Conservation (phyloP, 83 land plant species). For the Diphasiastrum complanatum region DNA sequence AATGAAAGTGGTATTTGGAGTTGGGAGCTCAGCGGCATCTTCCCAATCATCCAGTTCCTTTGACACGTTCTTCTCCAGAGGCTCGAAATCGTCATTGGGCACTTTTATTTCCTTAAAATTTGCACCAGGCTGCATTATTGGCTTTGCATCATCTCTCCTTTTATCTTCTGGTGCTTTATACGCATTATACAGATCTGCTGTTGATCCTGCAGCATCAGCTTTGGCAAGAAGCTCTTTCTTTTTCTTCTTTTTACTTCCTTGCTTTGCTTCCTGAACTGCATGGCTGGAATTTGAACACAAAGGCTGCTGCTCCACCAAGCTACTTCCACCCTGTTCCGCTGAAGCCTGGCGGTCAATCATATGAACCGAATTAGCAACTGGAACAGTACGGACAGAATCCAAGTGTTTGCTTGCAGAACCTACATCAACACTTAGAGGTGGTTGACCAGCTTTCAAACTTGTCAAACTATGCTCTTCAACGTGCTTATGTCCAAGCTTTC, state of each 20-base stretch:
- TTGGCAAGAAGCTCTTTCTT: slow-evolving; percentile 56
- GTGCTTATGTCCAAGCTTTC: no score
- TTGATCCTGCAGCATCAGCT: slow-evolving; percentile 83
- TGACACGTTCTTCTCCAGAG: slow-evolving; percentile 29
- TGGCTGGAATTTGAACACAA: no score
- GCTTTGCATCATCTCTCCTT: slow-evolving; percentile 33
- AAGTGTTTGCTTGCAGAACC: no score
- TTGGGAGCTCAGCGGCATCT: slow-evolving; percentile 72
- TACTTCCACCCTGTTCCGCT: no score
- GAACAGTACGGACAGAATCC: no score
- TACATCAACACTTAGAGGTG: no score
- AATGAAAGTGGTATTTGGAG: slow-evolving; percentile 46
- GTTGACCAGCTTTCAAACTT: no score
- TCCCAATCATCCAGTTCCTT: slow-evolving; percentile 88
- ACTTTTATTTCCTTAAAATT: slow-evolving; percentile 14
- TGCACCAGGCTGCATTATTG: slow-evolving; percentile 14
- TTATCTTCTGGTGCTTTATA: slow-evolving; percentile 86
- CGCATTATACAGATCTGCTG: slow-evolving; percentile 79
- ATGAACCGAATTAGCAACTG: no score
- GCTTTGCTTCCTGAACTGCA: no score
- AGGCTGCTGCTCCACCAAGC: no score
- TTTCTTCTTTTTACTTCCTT: slow-evolving; percentile 51
- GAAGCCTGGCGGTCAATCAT: no score
- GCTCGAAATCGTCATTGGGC: slow-evolving; percentile 1
- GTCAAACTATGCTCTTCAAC: no score